phyloP scores from a whole-genome alignment of 352 stramenopile genomes.

The Phytophthora ohioensis region DNA sequence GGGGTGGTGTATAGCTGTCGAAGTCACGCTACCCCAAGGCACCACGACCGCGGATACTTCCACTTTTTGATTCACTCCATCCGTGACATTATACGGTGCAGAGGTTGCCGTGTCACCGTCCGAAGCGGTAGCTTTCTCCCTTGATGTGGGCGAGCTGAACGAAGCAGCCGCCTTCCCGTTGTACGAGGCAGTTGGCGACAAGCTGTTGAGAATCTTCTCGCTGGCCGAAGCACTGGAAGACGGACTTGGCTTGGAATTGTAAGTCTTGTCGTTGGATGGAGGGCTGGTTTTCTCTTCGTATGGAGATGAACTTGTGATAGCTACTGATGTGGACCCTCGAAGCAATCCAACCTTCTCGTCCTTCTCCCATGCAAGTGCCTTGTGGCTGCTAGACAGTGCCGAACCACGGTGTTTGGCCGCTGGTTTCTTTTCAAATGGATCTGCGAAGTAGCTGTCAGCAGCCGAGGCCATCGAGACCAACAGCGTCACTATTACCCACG shows the following conservation, averaged over 20 bases:
- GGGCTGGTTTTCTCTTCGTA: not conserved
- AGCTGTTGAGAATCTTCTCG: not conserved
- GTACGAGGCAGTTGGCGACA: not conserved
- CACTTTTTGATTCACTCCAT: conserved; percentile 9
- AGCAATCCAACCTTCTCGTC: conserved; percentile 1
- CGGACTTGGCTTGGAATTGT: not conserved
- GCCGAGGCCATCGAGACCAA: conserved; percentile 5
- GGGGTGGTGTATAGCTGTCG: not conserved
- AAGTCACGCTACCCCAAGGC: conserved; percentile 6
- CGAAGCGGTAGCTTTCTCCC: not conserved
- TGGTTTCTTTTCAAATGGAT: conserved; percentile 3
- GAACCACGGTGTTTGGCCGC: not conserved
- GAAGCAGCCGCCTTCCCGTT: not conserved
- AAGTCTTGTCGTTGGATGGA: not conserved
- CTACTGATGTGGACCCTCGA: conserved; percentile 1
- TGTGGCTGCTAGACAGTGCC: not conserved
- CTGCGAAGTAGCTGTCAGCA: conserved; percentile 5
- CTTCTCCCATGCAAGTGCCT: not conserved
- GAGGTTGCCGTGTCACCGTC: not conserved
- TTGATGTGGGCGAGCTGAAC: not conserved
- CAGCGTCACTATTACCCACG: conserved; percentile 14
- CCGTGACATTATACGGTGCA: not conserved
- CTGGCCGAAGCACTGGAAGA: not conserved
- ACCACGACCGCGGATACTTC: conserved; percentile 17
- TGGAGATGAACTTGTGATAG: not conserved